Evolutionary conservation across 192 early-diverging fungal species (phyloP).

Genomic region (Paraglomus occultum): DNA sequence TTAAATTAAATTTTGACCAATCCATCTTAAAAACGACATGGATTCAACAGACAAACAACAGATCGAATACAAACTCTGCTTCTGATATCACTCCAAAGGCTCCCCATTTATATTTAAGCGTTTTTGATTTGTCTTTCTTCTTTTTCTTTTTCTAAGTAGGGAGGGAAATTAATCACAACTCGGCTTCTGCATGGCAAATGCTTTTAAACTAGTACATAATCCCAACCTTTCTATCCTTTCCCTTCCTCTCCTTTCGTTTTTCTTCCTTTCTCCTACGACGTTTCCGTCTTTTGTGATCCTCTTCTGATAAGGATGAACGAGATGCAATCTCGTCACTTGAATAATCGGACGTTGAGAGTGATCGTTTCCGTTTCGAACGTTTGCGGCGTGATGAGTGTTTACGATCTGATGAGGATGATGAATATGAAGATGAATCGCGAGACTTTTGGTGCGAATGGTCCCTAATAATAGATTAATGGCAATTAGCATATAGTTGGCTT

Average conservation of each 20-base stretch:
- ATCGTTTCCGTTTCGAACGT: slow-evolving; percentile 26
- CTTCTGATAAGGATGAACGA: neutral
- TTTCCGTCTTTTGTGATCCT: slow-evolving; percentile 17
- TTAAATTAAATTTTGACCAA: neutral
- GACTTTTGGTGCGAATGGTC: no score
- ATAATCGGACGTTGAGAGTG: no score
- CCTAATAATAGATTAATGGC: no score
- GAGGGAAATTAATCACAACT: neutral
- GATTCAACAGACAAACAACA: neutral
- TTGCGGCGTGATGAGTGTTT: slow-evolving; percentile 29
- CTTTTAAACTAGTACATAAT: neutral
- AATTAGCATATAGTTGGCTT: no score
- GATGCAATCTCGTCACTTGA: no score
- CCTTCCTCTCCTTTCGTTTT: slow-evolving; percentile 45
- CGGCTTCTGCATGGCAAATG: neutral
- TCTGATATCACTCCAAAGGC: slow-evolving; percentile 53
- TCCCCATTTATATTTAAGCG: slow-evolving; percentile 35
- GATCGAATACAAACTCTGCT: slow-evolving; percentile 44
- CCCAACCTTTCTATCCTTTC: slow-evolving; percentile 28
- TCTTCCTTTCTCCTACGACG: slow-evolving; percentile 41
- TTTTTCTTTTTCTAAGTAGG: slow-evolving; percentile 39
- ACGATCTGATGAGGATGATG: slow-evolving; percentile 35
- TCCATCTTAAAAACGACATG: no score
- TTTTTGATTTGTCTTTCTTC: slow-evolving; percentile 38
- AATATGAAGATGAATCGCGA: neutral